These are phyloP conservation scores for Fagopyrum esculentum DNA, from an alignment of 148 eudicot genomes.

Conservation along the genomic window DNA sequence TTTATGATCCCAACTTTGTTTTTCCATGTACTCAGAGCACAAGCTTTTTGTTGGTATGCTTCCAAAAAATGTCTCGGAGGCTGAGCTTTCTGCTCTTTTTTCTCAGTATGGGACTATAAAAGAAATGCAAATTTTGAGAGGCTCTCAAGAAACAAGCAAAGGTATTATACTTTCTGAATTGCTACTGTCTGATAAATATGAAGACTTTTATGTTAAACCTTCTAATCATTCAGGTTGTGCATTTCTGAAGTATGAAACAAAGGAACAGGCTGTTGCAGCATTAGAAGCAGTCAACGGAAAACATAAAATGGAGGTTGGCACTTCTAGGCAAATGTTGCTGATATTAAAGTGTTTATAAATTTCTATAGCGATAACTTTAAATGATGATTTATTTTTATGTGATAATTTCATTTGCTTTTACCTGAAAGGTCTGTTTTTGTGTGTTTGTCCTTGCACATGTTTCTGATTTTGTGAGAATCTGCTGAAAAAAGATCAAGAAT, in stretches of 20 bases:
- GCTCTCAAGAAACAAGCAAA: constrained; percentile 97
- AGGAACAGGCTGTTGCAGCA: constrained; percentile 93
- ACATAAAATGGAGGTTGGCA: constrained; percentile 88
- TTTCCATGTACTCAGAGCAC: constrained; percentile 54
- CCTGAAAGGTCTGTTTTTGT: not conserved
- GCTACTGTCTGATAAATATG: constrained; percentile 1
- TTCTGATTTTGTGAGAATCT: not conserved
- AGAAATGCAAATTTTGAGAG: constrained; percentile 90
- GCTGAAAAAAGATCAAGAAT: not conserved
- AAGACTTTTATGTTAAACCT: constrained; percentile 7
- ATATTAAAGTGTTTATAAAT: not conserved
- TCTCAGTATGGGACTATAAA: constrained; percentile 79
- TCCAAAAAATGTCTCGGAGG: constrained; percentile 87
- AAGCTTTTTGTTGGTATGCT: constrained; percentile 98
- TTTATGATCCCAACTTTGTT: constrained; percentile 1
- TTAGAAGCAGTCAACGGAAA: constrained; percentile 84
- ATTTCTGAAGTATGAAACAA: constrained; percentile 88
- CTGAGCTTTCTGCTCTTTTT: constrained; percentile 79
- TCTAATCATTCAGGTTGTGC: constrained; percentile 64
- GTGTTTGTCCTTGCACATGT: not conserved
- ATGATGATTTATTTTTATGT: not conserved
- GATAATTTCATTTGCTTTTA: not conserved
- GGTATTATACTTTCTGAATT: constrained; percentile 28
- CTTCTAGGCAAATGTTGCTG: constrained; percentile 5
- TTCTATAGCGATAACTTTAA: not conserved